Conservation (phyloP, 2,329 filamentous ascomycete species). For the Penicillium paneum region DNA sequence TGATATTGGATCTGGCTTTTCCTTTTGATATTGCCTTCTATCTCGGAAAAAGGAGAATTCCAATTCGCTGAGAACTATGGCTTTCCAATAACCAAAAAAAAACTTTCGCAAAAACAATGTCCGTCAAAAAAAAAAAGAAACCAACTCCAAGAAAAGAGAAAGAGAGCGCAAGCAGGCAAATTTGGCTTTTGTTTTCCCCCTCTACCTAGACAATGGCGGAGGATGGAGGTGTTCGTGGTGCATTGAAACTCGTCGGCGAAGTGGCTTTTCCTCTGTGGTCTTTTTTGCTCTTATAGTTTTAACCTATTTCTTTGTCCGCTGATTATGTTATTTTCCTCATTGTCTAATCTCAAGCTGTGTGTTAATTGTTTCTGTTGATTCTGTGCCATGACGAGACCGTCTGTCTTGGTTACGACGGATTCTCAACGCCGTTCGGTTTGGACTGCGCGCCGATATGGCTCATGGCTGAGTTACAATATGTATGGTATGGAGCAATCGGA, state of each 20-base stretch:
- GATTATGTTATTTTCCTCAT: constrained; percentile 20
- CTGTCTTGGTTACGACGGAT: neutral
- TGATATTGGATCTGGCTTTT: constrained; percentile 12
- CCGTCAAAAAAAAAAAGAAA: constrained; percentile 17
- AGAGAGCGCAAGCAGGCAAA: constrained; percentile 29
- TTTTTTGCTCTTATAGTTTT: constrained; percentile 26
- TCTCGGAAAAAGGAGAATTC: constrained; percentile 12
- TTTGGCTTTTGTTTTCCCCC: constrained; percentile 29
- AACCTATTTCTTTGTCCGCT: constrained; percentile 22
- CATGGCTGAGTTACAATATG: constrained; percentile 21
- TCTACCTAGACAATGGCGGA: constrained; percentile 38
- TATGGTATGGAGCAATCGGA: constrained; percentile 31
- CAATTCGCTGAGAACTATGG: constrained; percentile 9
- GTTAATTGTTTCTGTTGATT: constrained; percentile 4
- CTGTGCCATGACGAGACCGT: neutral
- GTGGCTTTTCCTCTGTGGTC: constrained; percentile 27
- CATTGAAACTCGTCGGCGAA: constrained; percentile 34
- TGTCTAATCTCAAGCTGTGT: constrained; percentile 22
- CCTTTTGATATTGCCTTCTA: constrained; percentile 11
- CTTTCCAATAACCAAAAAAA: neutral
- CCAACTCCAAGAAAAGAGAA: constrained; percentile 17
- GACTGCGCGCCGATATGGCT: constrained; percentile 12
- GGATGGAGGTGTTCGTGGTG: constrained; percentile 40
- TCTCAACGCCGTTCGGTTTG: constrained; percentile 1
- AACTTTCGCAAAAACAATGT: constrained; percentile 6